Percentiles rank a stretch among this genome's conserved stretches.
Conservation (phyloP, 371 early-diverging fungal genomes). For the Mycotypha africana region DNA sequence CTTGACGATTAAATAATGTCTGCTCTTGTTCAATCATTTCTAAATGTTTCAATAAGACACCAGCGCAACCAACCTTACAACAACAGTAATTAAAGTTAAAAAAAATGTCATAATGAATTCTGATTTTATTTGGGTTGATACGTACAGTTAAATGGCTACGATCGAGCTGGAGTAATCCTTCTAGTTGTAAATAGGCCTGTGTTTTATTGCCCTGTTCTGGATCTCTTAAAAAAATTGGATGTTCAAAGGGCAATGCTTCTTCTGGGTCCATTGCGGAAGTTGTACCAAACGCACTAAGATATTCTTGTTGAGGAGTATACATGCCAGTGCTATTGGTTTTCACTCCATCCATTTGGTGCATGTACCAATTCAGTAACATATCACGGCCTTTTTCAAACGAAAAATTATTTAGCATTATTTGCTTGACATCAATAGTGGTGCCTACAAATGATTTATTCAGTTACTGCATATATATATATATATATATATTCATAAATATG, state of each 20-base stretch:
- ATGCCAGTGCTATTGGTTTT: background rate
- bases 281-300: no score
- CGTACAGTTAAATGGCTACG: no score
- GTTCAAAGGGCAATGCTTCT: no score
- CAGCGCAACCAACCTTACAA: conserved; percentile 58
- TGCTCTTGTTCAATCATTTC: conserved; percentile 17
- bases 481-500: no score
- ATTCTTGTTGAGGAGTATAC: no score
- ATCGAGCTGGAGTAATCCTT: conserved; percentile 51
- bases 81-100: background rate
- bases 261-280: no score
- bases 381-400: conserved; percentile 41
- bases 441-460: conserved; percentile 3
- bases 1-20: no score
- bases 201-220: conserved; percentile 31
- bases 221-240: conserved; percentile 6
- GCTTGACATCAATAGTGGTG: conserved; percentile 24
- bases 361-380: conserved; percentile 19
- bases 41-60: conserved; percentile 52
- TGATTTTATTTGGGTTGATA: conserved; percentile 4
- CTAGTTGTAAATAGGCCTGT: conserved; percentile 44
- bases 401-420: conserved; percentile 51
- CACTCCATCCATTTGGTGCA: conserved; percentile 1
- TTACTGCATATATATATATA: background rate
- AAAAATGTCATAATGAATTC: background rate